phyloP scores from a whole-genome alignment of 2,329 filamentous ascomycete species.

The Verticillium nubilum region DNA sequence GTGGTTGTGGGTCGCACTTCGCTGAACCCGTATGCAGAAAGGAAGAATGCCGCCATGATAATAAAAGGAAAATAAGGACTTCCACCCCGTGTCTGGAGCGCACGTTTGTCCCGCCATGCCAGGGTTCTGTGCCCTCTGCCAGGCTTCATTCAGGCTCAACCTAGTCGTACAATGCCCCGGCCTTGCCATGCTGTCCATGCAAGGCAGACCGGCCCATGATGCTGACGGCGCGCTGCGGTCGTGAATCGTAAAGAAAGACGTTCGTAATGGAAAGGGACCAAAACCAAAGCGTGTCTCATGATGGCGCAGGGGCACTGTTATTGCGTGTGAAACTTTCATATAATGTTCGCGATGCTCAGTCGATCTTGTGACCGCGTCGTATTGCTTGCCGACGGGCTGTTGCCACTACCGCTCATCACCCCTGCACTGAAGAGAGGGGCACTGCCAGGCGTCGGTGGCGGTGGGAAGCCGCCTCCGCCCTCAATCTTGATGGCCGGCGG shows the following conservation, averaged over 20 bases:
- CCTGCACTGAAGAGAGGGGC: conserved; percentile 12
- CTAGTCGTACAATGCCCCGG: background rate
- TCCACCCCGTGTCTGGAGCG: background rate
- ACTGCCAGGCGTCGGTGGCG: conserved; percentile 16
- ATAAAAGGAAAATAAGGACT: background rate
- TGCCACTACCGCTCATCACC: conserved; percentile 18
- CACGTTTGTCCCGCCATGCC: background rate
- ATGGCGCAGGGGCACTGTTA: background rate
- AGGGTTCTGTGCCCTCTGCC: no score
- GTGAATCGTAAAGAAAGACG: background rate
- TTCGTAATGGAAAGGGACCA: background rate
- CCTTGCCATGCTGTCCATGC: background rate
- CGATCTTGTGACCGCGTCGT: conserved; percentile 22
- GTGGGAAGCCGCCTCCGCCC: conserved; percentile 14
- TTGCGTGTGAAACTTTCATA: conserved; percentile 28
- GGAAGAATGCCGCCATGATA: background rate
- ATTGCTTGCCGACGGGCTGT: conserved; percentile 20
- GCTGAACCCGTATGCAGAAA: background rate
- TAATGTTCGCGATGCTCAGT: conserved; percentile 41
- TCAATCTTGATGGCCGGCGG: conserved; percentile 31
- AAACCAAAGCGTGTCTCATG: background rate
- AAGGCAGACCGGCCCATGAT: background rate
- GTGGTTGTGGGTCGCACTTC: background rate
- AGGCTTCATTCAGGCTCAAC: background rate
- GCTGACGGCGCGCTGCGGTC: background rate